Conservation (phyloP, 257 asterid genomes). For the Capsicum rhomboideum region DNA sequence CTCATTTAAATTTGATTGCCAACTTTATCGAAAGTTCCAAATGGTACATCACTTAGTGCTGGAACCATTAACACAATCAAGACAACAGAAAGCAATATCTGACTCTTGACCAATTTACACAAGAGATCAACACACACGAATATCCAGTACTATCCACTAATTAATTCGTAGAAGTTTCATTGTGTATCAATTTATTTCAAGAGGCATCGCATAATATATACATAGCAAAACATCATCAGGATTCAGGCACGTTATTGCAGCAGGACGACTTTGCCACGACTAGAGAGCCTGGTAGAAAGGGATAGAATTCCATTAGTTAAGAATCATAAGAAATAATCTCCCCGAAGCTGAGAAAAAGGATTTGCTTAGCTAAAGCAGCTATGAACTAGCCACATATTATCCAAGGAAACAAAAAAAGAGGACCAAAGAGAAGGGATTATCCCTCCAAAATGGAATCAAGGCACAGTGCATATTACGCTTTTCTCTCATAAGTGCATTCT, state of each 20-base stretch:
- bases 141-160: not conserved
- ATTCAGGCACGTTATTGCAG: not conserved
- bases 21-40: not conserved
- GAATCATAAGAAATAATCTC: not conserved
- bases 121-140: not conserved
- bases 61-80: not conserved
- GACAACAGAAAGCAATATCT: not conserved
- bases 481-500: not conserved
- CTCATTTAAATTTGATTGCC: too few relatives aligned
- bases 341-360: not conserved
- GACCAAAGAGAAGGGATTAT: not conserved
- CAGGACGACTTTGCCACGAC: not conserved
- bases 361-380: not conserved
- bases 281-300: not conserved
- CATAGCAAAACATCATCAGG: not conserved
- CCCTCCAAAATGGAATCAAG: not conserved
- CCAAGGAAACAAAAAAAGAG: not conserved
- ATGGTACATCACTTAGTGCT: not conserved
- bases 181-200: not conserved
- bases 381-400: not conserved
- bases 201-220: not conserved
- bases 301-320: not conserved
- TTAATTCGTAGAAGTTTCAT: too few relatives aligned
- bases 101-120: not conserved
- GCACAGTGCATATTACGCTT: not conserved